Percentiles rank a stretch among this genome's conserved stretches.
Conservation (phyloP, 208 protist species). For the Entamoeba moshkovskii region DNA sequence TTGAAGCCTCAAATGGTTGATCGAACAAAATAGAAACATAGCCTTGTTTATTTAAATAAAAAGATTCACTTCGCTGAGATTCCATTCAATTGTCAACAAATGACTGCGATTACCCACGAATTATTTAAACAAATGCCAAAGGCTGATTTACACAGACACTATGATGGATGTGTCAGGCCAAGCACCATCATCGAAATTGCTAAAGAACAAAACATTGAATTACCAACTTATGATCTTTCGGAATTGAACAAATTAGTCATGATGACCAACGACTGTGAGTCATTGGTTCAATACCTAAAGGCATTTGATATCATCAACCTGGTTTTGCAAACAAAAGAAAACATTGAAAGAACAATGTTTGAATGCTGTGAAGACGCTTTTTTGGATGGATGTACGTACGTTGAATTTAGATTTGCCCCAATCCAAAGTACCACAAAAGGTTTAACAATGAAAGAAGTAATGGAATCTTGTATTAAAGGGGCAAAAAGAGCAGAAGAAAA, state of each 20-base stretch:
- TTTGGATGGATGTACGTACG: slow-evolving; percentile 20
- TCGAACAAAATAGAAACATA: no score
- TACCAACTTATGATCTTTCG: not conserved
- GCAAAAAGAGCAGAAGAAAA: not conserved
- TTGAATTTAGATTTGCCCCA: slow-evolving; percentile 26
- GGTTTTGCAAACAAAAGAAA: not conserved
- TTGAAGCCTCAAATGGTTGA: no score
- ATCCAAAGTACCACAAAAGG: not conserved
- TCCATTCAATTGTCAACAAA: no score
- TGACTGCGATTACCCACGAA: not conserved
- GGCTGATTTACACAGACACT: slow-evolving; percentile 19
- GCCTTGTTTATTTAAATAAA: no score
- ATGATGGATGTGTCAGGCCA: slow-evolving; percentile 12
- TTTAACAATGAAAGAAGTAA: slow-evolving; percentile 10
- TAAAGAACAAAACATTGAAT: not conserved
- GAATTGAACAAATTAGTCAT: not conserved
- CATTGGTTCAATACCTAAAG: slow-evolving; percentile 5
- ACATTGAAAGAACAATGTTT: not conserved
- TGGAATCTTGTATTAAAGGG: not conserved
- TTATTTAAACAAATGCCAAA: slow-evolving; percentile 9
- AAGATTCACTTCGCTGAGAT: no score
- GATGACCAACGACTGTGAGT: not conserved
- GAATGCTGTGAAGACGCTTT: slow-evolving; percentile 16
- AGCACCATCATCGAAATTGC: slow-evolving; percentile 10
- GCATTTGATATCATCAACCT: not conserved